Percentiles rank a stretch among this genome's conserved stretches.
Conservation (phyloP, 305 asterid species). For the Ilex paraguariensis region DNA sequence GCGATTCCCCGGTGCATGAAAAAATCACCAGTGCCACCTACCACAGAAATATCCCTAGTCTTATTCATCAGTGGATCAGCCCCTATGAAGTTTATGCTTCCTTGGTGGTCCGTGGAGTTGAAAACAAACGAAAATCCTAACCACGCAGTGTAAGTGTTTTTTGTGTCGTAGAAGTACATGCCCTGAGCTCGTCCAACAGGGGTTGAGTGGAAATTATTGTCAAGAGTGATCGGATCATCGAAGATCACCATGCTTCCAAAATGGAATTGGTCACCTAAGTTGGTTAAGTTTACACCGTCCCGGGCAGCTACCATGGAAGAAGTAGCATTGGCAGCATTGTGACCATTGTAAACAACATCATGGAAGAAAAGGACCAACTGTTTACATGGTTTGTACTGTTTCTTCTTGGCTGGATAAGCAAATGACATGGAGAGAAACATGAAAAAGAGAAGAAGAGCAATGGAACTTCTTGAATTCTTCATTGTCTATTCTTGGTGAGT, state of each 20-base stretch:
- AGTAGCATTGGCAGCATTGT: neutral
- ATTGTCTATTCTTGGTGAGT: too few species aligned
- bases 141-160: conserved; percentile 35
- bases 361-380: conserved; percentile 1
- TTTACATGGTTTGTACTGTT: neutral
- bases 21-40: conserved; percentile 38
- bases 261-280: neutral
- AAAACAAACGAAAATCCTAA: conserved; percentile 48
- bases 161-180: conserved; percentile 44
- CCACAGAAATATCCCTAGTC: conserved; percentile 36
- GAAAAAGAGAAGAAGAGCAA: neutral
- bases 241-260: conserved; percentile 4
- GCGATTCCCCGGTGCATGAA: conserved; percentile 41
- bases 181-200: conserved; percentile 48
- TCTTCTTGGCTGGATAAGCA: neutral
- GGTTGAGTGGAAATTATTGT: conserved; percentile 22
- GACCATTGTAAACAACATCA: conserved; percentile 3
- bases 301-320: conserved; percentile 1
- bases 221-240: conserved; percentile 7
- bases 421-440: neutral
- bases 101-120: conserved; percentile 41
- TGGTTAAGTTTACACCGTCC: neutral
- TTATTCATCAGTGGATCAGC: conserved; percentile 37
- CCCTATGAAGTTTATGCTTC: conserved; percentile 41
- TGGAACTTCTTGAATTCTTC: neutral